These are phyloP conservation scores for Cryptococcus sp. DNA, from an alignment of 1,284 basidiomycete genomes.

Conservation along the genomic window DNA sequence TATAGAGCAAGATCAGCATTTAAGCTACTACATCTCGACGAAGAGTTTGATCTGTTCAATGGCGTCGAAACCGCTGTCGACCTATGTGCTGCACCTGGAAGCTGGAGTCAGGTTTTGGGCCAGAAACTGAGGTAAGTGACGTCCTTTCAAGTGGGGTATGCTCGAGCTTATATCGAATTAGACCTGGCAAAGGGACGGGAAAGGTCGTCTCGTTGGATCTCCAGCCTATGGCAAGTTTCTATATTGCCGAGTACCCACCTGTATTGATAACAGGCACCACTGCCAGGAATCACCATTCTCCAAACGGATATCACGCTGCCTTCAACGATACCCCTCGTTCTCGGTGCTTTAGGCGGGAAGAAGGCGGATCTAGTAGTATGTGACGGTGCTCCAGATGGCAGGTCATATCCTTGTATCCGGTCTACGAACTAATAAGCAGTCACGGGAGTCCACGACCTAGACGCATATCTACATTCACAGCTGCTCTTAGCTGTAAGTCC, in stretches of 20 bases:
- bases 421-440: slow-evolving; percentile 36
- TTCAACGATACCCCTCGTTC: slow-evolving; percentile 52
- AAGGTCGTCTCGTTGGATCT: slow-evolving; percentile 56
- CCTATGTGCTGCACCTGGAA: slow-evolving; percentile 57
- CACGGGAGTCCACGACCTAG: slow-evolving; percentile 57
- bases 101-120: slow-evolving; percentile 44
- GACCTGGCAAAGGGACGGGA: slow-evolving; percentile 16
- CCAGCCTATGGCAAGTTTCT: slow-evolving; percentile 52
- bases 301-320: slow-evolving; percentile 56
- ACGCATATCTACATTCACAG: slow-evolving; percentile 57
- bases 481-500: slow-evolving; percentile 52
- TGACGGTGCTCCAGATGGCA: slow-evolving; percentile 57
- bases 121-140: slow-evolving; percentile 42
- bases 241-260: background rate
- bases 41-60: slow-evolving; percentile 53
- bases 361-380: slow-evolving; percentile 56
- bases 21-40: slow-evolving; percentile 52
- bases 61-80: slow-evolving; percentile 52
- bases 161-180: background rate
- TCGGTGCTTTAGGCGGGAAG: slow-evolving; percentile 50
- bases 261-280: slow-evolving; percentile 46
- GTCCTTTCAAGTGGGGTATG: background rate
- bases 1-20: slow-evolving; percentile 58
- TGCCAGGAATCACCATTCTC: slow-evolving; percentile 53
- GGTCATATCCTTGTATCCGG: slow-evolving; percentile 7